Percentiles rank a stretch among this genome's conserved stretches.
Evolutionary conservation across 2,329 filamentous ascomycete species (phyloP).

Genomic region (Fusarium lateritium): DNA sequence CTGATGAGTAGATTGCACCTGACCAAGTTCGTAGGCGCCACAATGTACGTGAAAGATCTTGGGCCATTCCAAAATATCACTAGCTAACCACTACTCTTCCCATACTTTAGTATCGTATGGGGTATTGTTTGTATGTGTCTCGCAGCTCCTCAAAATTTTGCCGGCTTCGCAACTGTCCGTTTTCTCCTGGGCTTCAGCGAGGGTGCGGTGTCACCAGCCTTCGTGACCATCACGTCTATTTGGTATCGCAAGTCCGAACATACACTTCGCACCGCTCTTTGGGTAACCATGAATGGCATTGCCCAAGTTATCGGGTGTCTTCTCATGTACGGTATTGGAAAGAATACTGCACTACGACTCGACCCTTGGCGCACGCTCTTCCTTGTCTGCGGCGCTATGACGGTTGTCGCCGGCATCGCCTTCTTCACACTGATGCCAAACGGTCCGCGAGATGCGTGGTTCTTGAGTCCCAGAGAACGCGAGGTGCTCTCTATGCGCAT

Average conservation of each 20-base stretch:
- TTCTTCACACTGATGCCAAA: slow-evolving; percentile 1
- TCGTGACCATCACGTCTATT: slow-evolving; percentile 5
- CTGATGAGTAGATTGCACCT: slow-evolving; percentile 8
- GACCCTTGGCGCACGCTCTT: slow-evolving; percentile 4
- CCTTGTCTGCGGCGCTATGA: background rate
- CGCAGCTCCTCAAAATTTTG: background rate
- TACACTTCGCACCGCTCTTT: slow-evolving; percentile 6
- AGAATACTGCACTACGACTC: background rate
- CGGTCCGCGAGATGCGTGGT: background rate
- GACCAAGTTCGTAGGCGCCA: slow-evolving; percentile 6
- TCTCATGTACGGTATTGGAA: slow-evolving; percentile 10
- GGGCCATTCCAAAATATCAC: no score
- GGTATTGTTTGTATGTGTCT: slow-evolving; percentile 2
- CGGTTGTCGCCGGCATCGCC: background rate
- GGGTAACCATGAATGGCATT: slow-evolving; percentile 10
- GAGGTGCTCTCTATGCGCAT: background rate
- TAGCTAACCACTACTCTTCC: rapidly evolving
- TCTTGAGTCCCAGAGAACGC: background rate
- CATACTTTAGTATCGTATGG: background rate
- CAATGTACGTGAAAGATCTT: background rate
- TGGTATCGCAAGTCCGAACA: slow-evolving; percentile 13
- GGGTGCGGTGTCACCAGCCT: slow-evolving; percentile 7
- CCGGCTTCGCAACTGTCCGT: slow-evolving; percentile 1
- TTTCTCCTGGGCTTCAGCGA: slow-evolving; percentile 11
- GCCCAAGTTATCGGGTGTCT: slow-evolving; percentile 2